Evolutionary conservation across 495 filamentous ascomycete genomes (phyloP), one percentile per base, ranked within the genome.

Genomic region (Emericellopsis terricola): DNA sequence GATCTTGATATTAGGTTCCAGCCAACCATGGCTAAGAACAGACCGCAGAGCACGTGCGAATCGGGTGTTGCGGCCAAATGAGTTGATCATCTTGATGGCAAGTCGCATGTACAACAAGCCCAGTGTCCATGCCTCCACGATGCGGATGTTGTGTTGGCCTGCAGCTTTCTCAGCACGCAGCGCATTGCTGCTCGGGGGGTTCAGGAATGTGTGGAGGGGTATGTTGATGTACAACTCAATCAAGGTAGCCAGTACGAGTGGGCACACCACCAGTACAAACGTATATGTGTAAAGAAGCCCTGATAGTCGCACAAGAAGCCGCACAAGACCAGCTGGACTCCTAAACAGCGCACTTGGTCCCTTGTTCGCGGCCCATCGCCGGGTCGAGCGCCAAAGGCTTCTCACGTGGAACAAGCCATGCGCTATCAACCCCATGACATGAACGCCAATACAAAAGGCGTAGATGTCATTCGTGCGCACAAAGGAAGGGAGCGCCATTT

Each of bases 21-120:
- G 53, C 71, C 79, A 94, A 2, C 86, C 83, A 19, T 77, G 62
- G 6, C 70, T 74, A 31, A 85, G 67, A 24, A 94, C 74, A 19
- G 73, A 76, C 16, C 73, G 69, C 16, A 92, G 66, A 2, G 80
- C 78, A 30, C 68, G 64, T 0, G 84, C 79, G 1, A 77, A 69
- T 14, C 79, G 74, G 13, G 80, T 80, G 10, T 64, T 60, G 37
- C 53, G 59, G 30, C 74, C 53, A 26, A 64, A 59, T 45, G 69
- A 65, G 31, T 81, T 62, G 29, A 84, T 63, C 38, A 82, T 48
- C 24, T 81, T 78, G 24, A 69, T 65, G n/a, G 70, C 71, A 54
- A 94, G 72, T 38, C 92, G 87, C 33, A 92, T 68, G 53, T 94
- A 94, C 19, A 97, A 66, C 14, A 96, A 71, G 7, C 91, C 91